Conservation (phyloP, 805 yeast species). For the Saccharomycodes ludwigii region DNA sequence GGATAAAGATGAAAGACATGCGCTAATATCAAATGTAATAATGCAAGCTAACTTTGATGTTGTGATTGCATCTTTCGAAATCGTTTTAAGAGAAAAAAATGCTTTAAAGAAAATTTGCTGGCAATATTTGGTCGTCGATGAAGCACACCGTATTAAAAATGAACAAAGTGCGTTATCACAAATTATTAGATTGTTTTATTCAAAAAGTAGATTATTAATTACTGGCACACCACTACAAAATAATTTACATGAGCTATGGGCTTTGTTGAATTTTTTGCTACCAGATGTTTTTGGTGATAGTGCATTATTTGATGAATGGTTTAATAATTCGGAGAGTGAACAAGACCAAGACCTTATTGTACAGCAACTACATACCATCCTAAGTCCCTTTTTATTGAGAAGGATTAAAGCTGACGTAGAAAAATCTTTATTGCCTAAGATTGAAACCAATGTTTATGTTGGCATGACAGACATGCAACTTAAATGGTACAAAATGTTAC, state of each 20-base stretch:
- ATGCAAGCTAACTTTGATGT: slow-evolving; percentile 78
- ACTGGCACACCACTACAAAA: slow-evolving; percentile 97
- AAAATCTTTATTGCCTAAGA: slow-evolving; percentile 78
- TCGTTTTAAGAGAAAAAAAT: slow-evolving; percentile 82
- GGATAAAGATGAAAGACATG: slow-evolving; percentile 64
- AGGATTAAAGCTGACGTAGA: slow-evolving; percentile 92
- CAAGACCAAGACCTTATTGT: slow-evolving; percentile 71
- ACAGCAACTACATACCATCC: slow-evolving; percentile 75
- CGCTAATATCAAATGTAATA: slow-evolving; percentile 45
- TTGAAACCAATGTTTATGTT: slow-evolving; percentile 78
- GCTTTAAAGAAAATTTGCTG: slow-evolving; percentile 72
- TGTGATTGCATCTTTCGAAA: slow-evolving; percentile 81
- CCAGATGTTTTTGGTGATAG: slow-evolving; percentile 95
- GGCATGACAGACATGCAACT: slow-evolving; percentile 95
- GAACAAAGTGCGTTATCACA: slow-evolving; percentile 89
- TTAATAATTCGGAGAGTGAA: slow-evolving; percentile 30
- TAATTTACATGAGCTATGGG: slow-evolving; percentile 94
- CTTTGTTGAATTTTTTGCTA: slow-evolving; percentile 72
- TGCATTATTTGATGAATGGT: slow-evolving; percentile 86
- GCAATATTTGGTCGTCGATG: slow-evolving; percentile 91
- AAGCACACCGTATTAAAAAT: slow-evolving; percentile 93
- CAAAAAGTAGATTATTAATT: slow-evolving; percentile 71
- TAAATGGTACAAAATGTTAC: slow-evolving; percentile 76
- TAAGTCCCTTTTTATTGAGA: slow-evolving; percentile 78
- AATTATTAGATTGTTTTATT: slow-evolving; percentile 78